Evolutionary conservation across 1,284 basidiomycete species (phyloP).

Genomic region (Bjerkandera adusta): DNA sequence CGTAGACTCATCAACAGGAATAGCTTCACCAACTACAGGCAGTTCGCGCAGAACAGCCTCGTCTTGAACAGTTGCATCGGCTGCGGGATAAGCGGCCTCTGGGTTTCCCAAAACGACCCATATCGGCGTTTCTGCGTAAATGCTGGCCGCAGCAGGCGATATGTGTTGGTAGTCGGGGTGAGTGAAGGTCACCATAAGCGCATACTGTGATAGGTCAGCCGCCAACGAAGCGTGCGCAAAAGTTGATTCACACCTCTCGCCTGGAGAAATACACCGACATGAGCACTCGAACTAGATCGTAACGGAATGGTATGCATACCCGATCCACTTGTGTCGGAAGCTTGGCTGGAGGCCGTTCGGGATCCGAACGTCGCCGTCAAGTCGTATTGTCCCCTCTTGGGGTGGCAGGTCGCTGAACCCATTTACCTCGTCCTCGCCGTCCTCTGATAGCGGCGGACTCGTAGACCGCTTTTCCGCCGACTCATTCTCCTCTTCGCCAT

Average conservation of each 20-base stretch:
- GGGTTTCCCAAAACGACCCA: constrained; percentile 2
- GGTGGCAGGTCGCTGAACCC: constrained; percentile 3
- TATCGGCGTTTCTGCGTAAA: constrained; percentile 12
- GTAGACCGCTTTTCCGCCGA: neutral
- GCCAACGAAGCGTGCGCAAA: neutral
- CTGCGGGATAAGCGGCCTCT: neutral
- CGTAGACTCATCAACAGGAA: too few relatives aligned
- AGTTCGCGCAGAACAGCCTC: neutral
- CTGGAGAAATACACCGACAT: neutral
- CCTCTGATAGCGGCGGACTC: neutral
- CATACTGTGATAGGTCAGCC: neutral
- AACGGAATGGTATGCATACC: constrained; percentile 3
- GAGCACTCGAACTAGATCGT: neutral
- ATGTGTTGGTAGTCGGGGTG: constrained; percentile 12
- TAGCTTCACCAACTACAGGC: constrained; percentile 7
- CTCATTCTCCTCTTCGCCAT: constrained; percentile 1
- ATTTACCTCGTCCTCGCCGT: neutral
- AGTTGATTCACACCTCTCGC: constrained; percentile 6
- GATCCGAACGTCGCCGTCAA: constrained; percentile 9
- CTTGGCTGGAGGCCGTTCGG: constrained; percentile 2
- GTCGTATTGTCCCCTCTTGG: constrained; percentile 5
- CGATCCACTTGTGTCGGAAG: constrained; percentile 12
- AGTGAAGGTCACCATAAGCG: constrained; percentile 6
- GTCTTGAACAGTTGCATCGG: neutral
- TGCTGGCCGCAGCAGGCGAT: constrained; percentile 7